Conservation (phyloP, 371 early-diverging fungal genomes). For the Rhizopus microsporus region DNA sequence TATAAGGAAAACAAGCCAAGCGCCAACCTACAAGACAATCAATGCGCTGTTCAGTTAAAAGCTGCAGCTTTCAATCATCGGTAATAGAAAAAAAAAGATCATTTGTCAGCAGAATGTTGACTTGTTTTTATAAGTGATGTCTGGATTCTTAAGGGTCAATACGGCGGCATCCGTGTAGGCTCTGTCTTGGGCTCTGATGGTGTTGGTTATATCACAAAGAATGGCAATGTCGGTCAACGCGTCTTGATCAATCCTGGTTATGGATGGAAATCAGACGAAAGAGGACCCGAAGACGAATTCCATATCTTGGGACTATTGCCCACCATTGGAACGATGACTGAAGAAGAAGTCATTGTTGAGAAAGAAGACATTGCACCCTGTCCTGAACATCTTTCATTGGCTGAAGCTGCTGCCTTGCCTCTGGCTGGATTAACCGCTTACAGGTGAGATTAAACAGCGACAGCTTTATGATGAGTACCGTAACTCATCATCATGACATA, state of each 20-base stretch:
- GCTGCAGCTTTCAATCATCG: not conserved
- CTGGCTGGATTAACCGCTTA: conserved; percentile 73
- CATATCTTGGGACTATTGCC: conserved; percentile 62
- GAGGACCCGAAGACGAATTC: conserved; percentile 62
- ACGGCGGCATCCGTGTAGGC: conserved; percentile 45
- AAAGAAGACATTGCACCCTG: conserved; percentile 50
- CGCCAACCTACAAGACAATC: not conserved
- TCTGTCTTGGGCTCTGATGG: conserved; percentile 66
- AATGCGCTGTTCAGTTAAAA: not conserved
- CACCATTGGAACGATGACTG: conserved; percentile 59
- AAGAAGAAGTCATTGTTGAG: conserved; percentile 49
- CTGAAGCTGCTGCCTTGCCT: conserved; percentile 73
- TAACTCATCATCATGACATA: too few species aligned
- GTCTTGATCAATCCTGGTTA: conserved; percentile 57
- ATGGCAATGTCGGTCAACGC: conserved; percentile 30
- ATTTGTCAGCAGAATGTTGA: not conserved
- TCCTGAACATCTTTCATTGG: conserved; percentile 60
- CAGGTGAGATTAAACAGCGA: conserved; percentile 24
- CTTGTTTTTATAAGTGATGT: conserved; percentile 41
- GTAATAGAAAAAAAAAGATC: not conserved
- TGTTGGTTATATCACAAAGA: conserved; percentile 48
- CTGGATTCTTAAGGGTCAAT: conserved; percentile 62
- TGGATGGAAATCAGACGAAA: conserved; percentile 58
- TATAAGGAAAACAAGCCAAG: too few species aligned
- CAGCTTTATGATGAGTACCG: too few species aligned